phyloP scores from a whole-genome alignment of 768 basidiomycete genomes.

The Leucosporidium scottii region DNA sequence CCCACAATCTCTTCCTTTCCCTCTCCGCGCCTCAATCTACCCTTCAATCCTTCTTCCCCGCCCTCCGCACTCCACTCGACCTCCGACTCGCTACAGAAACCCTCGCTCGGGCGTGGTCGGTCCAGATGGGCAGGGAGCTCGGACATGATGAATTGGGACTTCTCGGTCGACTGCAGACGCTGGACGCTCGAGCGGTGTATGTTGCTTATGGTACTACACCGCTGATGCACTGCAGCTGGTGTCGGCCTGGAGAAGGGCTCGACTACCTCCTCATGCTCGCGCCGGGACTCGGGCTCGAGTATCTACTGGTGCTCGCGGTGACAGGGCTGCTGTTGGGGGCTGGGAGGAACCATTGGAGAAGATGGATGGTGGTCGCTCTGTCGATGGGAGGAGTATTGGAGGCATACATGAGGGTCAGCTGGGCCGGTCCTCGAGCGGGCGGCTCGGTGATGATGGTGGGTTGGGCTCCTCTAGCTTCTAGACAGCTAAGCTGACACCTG shows the following conservation, averaged over 20 bases:
- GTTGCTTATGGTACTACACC: constrained; percentile 11
- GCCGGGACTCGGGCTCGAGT: constrained; percentile 7
- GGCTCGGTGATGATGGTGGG: constrained; percentile 9
- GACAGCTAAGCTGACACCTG: not conserved
- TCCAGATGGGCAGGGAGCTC: not conserved
- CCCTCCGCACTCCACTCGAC: constrained; percentile 27
- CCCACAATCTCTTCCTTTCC: constrained; percentile 24
- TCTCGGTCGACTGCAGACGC: constrained; percentile 21
- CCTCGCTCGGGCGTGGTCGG: constrained; percentile 6
- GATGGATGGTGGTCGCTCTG: not conserved
- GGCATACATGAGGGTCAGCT: constrained; percentile 5
- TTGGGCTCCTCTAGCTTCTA: rapidly evolving
- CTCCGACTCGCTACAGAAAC: constrained; percentile 24
- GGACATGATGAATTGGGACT: constrained; percentile 5
- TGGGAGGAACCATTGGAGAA: constrained; percentile 3
- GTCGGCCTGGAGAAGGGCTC: not conserved
- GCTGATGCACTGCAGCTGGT: constrained; percentile 20
- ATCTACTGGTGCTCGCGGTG: not conserved
- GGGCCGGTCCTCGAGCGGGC: not conserved
- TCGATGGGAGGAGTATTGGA: not conserved
- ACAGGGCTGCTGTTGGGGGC: constrained; percentile 6
- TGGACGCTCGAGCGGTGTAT: constrained; percentile 25
- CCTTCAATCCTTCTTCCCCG: constrained; percentile 12
- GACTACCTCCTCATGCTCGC: constrained; percentile 19
- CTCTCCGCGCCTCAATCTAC: constrained; percentile 19